Base-by-base conservation (phyloP, 2,329 filamentous ascomycete genomes). In the Neophaeococcomyces aloes region DNA sequence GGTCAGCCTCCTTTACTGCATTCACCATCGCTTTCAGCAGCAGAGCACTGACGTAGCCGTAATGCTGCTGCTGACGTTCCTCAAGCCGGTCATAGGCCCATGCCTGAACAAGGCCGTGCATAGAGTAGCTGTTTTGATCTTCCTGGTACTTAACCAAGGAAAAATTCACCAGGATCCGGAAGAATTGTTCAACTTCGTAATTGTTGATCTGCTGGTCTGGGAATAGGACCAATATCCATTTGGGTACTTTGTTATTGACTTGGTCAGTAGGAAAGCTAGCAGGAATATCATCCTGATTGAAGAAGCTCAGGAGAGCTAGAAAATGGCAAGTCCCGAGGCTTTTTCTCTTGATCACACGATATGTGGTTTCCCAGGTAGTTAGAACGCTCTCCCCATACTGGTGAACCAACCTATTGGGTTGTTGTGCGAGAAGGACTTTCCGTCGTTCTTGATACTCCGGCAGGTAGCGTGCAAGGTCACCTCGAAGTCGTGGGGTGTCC, bases 301-400 rank as follows among this genome's bases (percentile, higher is more conserved):
- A 54, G 40, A 59, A 53, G 29, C 53, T 53, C 56, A 61, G 58
- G 0, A 59, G 42, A 3, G 56, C 57, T 7, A 61, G 37, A 4
- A 60, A 45, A 13, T 56, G 47, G 10, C 54, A 52, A 10, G 60
- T 58, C 2, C 50, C 50, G 19, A 45, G 54, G 21, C 48, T 48
- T 21, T 19, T 45, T 36, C 53, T 7, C 1, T 37, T 50, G 15
- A 63, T 57, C n/a, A 55, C 32, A 7, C 61, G 53, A 44, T 62
- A 63, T 2, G 60, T 58, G 19, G 63, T 57, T 37, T 57, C 55
- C 60, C 54, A 63, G 1, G 60, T 63, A 3, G 48, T 21, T 13
- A 59, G 11, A 27, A 61, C 52, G 1, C 53, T 50, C 35, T 58
- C 57, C 10, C 38, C 23, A 17, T 25, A 25, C n/a, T 42, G 23